Evolutionary conservation across 148 eudicot species (phyloP), one percentile per base, ranked within the genome.

Genomic region (Gaultheria prostrata): DNA sequence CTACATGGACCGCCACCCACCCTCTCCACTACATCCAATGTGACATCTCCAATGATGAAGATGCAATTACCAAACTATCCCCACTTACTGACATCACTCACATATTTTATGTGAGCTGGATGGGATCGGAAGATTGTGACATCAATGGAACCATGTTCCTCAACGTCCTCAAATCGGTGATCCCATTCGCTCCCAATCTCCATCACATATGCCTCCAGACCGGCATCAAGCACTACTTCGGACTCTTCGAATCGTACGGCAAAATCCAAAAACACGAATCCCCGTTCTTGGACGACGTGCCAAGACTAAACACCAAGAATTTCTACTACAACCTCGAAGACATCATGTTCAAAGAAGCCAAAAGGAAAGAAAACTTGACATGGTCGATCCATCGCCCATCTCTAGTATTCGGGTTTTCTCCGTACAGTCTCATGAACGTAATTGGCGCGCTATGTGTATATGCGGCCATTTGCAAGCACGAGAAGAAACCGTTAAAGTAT

Each of bases 271-370:
- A 85, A 3, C 88, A 83, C 61, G 88, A 79, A 10, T 39, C 85
- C 18, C 85, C 88, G 1, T 83, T 79, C 67, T 28, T 8, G 20
- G 86, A 86, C 59, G 84, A 81, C 3, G 49, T 65, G 1, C 84
- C 88, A 14, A 14, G 88, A 0, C 70, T 83, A 0, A 53, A 71
- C 32, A 54, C 28, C 39, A 54, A 56, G n/a, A 86, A 83, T 15
- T 86, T 86, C 45, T 84, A 86, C 54, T 70, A 86, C 61, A 65
- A 69, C 48, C 81, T 83, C 9, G 86, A 86, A 49, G 88, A 86
- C 54, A 71, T 83, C 13, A 17, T 83, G 39, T 9, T 54, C 7
- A 2, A 53, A 30, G 80, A 30, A 8, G 49, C 80, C 8, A 18
- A 73, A 20, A 28, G 77, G 18, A 33, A 51, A 8, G 7, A 45